Evolutionary conservation across 1,284 basidiomycete species (phyloP).

Genomic region (Tilletia indica): DNA sequence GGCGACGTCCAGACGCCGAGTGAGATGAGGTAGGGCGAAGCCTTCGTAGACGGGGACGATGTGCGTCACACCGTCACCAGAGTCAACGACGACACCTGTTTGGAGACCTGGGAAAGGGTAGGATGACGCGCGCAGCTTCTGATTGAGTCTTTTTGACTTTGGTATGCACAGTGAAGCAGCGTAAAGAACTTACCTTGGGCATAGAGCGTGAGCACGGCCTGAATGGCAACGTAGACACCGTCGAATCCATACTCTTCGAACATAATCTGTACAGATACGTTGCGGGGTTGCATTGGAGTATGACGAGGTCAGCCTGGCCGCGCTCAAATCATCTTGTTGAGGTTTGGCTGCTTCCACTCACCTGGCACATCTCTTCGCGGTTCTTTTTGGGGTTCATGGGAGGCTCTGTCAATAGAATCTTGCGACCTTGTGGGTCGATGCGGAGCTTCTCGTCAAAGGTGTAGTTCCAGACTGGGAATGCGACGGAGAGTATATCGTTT

Average conservation of each 20-base stretch:
- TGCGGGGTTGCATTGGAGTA: too few species aligned
- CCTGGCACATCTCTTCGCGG: constrained; percentile 84
- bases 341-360: too few species aligned
- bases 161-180: neutral
- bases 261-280: constrained; percentile 67
- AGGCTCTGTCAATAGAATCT: constrained; percentile 95
- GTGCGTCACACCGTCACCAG: constrained; percentile 98
- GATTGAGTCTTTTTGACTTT: neutral
- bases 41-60: constrained; percentile 98
- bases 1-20: constrained; percentile 83
- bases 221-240: constrained; percentile 95
- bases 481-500: too few species aligned
- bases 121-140: too few species aligned
- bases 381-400: constrained; percentile 98
- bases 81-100: constrained; percentile 97
- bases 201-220: constrained; percentile 95
- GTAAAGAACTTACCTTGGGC: constrained; percentile 76
- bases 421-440: constrained; percentile 80
- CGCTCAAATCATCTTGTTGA: too few species aligned
- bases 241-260: constrained; percentile 98
- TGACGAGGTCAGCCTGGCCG: too few species aligned
- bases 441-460: constrained; percentile 94
- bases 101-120: constrained; percentile 72
- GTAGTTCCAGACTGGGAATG: constrained; percentile 78
- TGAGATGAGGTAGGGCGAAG: constrained; percentile 90